Base-by-base conservation (phyloP, 1,139 yeast species). In the Suhomyces panamericanus region DNA sequence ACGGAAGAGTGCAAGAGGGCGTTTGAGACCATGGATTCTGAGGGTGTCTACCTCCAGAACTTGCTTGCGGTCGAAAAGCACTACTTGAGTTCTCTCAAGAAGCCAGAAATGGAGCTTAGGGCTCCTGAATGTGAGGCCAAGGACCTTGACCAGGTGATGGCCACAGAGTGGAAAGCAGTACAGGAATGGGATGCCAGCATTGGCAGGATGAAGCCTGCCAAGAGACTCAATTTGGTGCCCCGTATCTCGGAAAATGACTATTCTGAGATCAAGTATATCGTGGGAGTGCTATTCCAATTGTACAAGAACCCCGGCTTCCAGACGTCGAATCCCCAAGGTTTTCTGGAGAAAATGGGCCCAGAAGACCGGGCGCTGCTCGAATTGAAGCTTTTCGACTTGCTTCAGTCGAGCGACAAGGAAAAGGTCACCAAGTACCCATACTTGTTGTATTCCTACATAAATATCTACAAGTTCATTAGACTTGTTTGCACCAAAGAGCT, bases 321-420 rank as follows among this genome's bases (percentile, higher is more conserved):
- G 11, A 3, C 11, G 14, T 27, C 20, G 6, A 6, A 28, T 16
- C 27, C 22, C 17, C 28, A 45, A 8, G 43, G 49, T 35, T 17
- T 39, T 20, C 28, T 53, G 4, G 29, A 42, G 6, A 51, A 58
- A 0, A 30, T 56, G 42, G 32, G 42, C 6, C 31, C 35, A 16
- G 47, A 40, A 10, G 58, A 58, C 13, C 42, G 44, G 4, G 40
- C 44, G 6, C 44, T 46, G 28, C 47, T 56, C 17, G 75, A 70
- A 43, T 39, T 60, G 14, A 42, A 50, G 17, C 52, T 64, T n/a
- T 83, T 81, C 52, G 57, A 68, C 10, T 51, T 59, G 9, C 66
- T 84, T 10, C 87, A 83, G 54, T 76, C 85, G 0, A 80, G 80
- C 50, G 88, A 83, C 53, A 47, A 60, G 2, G 73, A 70, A 31